Evolutionary conservation across 306 rosid genomes (phyloP), one percentile per base, ranked within the genome.

Genomic region (Nissolia schottii): DNA sequence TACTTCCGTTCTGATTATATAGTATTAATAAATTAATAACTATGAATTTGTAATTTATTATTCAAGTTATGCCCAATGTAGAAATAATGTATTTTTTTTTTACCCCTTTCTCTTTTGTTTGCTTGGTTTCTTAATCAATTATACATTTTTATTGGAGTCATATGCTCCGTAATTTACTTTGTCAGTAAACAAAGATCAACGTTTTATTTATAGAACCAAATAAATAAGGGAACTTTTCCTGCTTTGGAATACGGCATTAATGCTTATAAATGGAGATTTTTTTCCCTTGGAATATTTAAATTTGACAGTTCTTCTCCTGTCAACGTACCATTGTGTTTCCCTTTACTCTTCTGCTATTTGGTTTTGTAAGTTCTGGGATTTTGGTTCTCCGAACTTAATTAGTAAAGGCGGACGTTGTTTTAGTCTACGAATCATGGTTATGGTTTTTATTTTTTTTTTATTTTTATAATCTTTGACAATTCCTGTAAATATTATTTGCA

Each of bases 401-500:
- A 55, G 66, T 19, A 49, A n/a, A 25, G n/a, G 16, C 2, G 43
- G 54, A 8, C 32, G 2, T 20, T 12, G 16, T 53, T 38, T 72
- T 80, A 54, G 62, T 61, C 27, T 68, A 78, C 35, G 25, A 34
- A 5, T 58, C 72, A 7, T 64, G 53, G 4, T 51, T 49, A 50
- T 32, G 32, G 25, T 48, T 60, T 59, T 49, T 63, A 35, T 43
- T 19, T 41, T 57, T 2, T 41, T 6, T 11, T 72, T n/a, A n/a
- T n/a, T n/a, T n/a, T n/a, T n/a, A n/a, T n/a, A n/a, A 0, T 51
- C 1, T 16, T 41, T 76, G 59, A 37, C n/a, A 12, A 45, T 61
- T 56, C 1, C 7, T 64, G 4, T 73, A 38, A 59, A 65, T 57
- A 54, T 70, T 70, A 25, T 64, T n/a, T 45, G 8, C 78, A 91